Conservation (phyloP, 345 rosid genomes). For the Camelina neglecta region DNA sequence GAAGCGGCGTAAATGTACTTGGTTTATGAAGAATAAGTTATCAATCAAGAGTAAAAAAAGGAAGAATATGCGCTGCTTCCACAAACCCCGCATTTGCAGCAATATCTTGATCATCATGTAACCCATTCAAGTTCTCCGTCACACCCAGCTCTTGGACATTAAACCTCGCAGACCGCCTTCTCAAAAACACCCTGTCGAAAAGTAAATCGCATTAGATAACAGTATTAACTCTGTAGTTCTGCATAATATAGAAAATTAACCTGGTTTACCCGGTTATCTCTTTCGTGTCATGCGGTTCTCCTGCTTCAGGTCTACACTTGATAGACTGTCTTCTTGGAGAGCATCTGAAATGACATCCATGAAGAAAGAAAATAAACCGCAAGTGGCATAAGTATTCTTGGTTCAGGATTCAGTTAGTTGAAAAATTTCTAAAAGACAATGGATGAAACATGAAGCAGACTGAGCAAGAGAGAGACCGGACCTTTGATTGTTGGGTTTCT, state of each 20-base stretch:
- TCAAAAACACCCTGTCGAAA: constrained; percentile 15
- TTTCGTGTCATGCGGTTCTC: constrained; percentile 43
- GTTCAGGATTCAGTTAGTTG: constrained; percentile 14
- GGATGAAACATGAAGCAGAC: constrained; percentile 23
- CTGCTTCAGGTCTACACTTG: constrained; percentile 41
- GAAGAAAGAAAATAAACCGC: neutral
- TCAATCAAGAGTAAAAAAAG: constrained; percentile 16
- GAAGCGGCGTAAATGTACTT: constrained; percentile 14
- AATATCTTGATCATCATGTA: constrained; percentile 37
- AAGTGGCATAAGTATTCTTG: constrained; percentile 7
- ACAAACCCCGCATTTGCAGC: constrained; percentile 51
- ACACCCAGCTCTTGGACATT: constrained; percentile 33
- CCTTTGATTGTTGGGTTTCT: constrained; percentile 52
- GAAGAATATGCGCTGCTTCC: neutral
- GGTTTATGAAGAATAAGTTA: constrained; percentile 9
- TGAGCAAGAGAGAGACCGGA: constrained; percentile 20
- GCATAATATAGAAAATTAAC: constrained; percentile 28
- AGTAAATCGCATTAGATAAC: neutral
- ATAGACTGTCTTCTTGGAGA: constrained; percentile 41
- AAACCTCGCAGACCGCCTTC: constrained; percentile 48
- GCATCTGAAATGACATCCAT: constrained; percentile 31
- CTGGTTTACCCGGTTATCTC: constrained; percentile 48
- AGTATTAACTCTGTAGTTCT: constrained; percentile 8
- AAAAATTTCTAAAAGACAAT: neutral
- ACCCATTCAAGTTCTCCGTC: constrained; percentile 24